phyloP scores from a whole-genome alignment of 192 early-diverging fungal genomes.

The Mortierella alpina region DNA sequence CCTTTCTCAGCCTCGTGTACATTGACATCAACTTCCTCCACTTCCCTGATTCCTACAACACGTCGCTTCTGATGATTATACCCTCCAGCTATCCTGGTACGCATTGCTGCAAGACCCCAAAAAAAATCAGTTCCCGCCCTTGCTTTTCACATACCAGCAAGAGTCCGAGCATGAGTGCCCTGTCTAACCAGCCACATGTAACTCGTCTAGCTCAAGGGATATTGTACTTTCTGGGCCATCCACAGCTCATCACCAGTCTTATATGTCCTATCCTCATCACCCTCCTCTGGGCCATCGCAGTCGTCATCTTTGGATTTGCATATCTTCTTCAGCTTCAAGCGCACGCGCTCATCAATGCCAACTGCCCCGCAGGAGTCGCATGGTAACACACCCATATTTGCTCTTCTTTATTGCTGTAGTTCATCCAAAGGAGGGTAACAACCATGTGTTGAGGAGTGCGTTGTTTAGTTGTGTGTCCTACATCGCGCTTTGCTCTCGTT shows the following conservation, averaged over 20 bases:
- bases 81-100: slow-evolving; percentile 40
- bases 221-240: slow-evolving; percentile 43
- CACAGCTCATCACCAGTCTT: slow-evolving; percentile 35
- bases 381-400: slow-evolving; percentile 48
- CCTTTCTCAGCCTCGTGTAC: not conserved
- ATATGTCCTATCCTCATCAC: slow-evolving; percentile 50
- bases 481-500: not conserved
- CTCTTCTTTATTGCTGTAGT: not conserved
- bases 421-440: not conserved
- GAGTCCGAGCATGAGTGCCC: not conserved
- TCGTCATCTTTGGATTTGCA: slow-evolving; percentile 54
- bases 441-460: not conserved
- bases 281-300: slow-evolving; percentile 37
- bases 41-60: not conserved
- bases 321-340: slow-evolving; percentile 68
- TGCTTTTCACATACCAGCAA: not conserved
- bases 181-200: not conserved
- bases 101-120: not conserved
- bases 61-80: slow-evolving; percentile 12
- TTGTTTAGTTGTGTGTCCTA: not conserved
- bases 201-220: slow-evolving; percentile 29
- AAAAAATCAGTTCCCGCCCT: not conserved
- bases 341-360: slow-evolving; percentile 60
- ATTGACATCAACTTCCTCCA: not conserved
- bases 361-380: slow-evolving; percentile 66